Conservation (phyloP, 371 early-diverging fungal species). For the Nematocida minor region DNA sequence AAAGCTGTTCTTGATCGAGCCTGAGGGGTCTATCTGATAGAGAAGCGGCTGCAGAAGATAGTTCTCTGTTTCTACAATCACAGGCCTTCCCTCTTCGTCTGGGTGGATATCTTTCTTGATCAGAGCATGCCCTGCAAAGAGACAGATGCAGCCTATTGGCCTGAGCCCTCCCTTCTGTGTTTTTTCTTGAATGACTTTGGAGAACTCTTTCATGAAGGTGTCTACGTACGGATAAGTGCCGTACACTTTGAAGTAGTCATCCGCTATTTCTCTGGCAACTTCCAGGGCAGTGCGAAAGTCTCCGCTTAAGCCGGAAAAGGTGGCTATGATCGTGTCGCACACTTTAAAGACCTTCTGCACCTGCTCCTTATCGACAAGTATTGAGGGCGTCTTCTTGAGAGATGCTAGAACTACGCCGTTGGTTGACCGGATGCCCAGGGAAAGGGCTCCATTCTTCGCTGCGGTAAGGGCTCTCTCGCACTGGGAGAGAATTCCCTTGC, state of each 20-base stretch:
- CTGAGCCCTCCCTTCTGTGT: conserved; percentile 63
- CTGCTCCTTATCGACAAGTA: conserved; percentile 49
- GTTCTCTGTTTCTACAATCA: conserved; percentile 7
- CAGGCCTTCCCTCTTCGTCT: neutral
- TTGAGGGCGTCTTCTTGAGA: conserved; percentile 55
- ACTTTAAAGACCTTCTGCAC: conserved; percentile 60
- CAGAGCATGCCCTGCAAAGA: conserved; percentile 54
- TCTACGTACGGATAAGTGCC: conserved; percentile 56
- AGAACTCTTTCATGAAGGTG: conserved; percentile 59
- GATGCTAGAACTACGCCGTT: conserved; percentile 63
- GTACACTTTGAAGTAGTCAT: conserved; percentile 63
- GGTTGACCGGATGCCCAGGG: conserved; percentile 51
- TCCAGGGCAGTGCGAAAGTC: conserved; percentile 60
- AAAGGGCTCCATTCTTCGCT: conserved; percentile 57
- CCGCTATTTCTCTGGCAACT: conserved; percentile 54
- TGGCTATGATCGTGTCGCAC: conserved; percentile 58
- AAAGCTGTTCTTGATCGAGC: conserved; percentile 51
- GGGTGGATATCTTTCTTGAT: conserved; percentile 8
- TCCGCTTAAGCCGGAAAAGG: conserved; percentile 63
- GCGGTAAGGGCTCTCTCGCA: conserved; percentile 65
- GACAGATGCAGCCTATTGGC: conserved; percentile 62
- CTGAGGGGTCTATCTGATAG: conserved; percentile 63
- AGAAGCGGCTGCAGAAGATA: conserved; percentile 39
- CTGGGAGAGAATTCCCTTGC: conserved; percentile 63
- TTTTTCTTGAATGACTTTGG: conserved; percentile 59